Evolutionary conservation across 1,284 basidiomycete species (phyloP).

Genomic region (Gymnopus androsaceus): DNA sequence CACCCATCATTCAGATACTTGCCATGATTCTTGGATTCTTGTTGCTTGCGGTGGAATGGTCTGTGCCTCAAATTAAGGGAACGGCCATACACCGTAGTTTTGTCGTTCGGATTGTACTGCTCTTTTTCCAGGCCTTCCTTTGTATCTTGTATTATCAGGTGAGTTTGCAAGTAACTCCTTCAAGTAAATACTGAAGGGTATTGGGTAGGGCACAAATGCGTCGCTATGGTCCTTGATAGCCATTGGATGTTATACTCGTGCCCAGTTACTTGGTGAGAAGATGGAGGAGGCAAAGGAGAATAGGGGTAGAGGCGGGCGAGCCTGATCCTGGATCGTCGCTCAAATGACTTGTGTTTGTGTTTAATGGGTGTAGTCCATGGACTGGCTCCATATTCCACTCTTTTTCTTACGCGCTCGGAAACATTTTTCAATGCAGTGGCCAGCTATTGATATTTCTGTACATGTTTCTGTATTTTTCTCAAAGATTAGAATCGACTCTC

Average conservation of each 20-base stretch:
- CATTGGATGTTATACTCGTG: constrained; percentile 63
- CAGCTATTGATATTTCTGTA: not conserved
- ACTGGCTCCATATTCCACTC: constrained; percentile 15
- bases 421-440: not conserved
- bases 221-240: constrained; percentile 73
- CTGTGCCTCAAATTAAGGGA: constrained; percentile 58
- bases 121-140: constrained; percentile 67
- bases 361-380: constrained; percentile 19
- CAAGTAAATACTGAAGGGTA: not conserved
- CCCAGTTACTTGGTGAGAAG: constrained; percentile 62
- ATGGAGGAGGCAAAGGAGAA: constrained; percentile 68
- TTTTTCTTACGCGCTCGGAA: constrained; percentile 9
- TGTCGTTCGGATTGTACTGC: constrained; percentile 59
- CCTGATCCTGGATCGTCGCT: constrained; percentile 39
- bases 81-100: constrained; percentile 66
- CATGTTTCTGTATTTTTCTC: constrained; percentile 1
- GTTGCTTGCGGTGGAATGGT: constrained; percentile 69
- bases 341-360: constrained; percentile 25
- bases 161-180: constrained; percentile 22
- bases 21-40: constrained; percentile 59
- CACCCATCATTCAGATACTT: constrained; percentile 70
- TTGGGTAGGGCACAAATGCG: constrained; percentile 70
- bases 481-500: constrained; percentile 1
- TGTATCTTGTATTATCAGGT: constrained; percentile 80
- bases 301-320: constrained; percentile 56